These are phyloP conservation scores for Garcia nutans DNA, from an alignment of 345 rosid genomes.

Conservation along the genomic window DNA sequence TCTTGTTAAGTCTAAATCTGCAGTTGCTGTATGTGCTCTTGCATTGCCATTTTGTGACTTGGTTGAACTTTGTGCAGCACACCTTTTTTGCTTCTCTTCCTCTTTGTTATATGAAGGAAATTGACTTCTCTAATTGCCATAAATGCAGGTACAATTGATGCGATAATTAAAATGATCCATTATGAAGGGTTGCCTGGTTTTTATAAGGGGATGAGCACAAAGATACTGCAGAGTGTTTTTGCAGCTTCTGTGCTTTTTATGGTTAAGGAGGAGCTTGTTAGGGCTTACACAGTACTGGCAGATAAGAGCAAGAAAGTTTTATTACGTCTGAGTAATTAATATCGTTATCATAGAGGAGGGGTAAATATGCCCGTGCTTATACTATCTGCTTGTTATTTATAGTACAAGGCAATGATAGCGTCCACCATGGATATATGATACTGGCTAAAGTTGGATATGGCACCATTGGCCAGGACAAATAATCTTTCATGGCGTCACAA, in stretches of 20 bases:
- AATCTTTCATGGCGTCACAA: not conserved
- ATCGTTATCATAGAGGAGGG: not conserved
- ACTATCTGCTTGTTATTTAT: not conserved
- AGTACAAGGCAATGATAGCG: not conserved
- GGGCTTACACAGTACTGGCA: conserved; percentile 43
- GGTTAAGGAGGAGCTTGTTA: conserved; percentile 69
- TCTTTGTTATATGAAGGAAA: not conserved
- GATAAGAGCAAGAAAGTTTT: conserved; percentile 39
- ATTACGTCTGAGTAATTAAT: conserved; percentile 22
- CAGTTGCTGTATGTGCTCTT: not conserved
- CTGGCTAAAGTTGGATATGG: not conserved
- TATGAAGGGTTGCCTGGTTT: conserved; percentile 58
- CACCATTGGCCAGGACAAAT: conserved; percentile 5
- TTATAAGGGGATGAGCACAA: conserved; percentile 78
- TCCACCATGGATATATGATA: not conserved
- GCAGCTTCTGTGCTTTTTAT: conserved; percentile 77
- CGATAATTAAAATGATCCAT: conserved; percentile 59
- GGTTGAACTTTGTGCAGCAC: not conserved
- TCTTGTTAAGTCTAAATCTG: not conserved
- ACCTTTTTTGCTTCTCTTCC: not conserved
- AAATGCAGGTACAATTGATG: conserved; percentile 58
- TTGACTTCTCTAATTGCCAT: conserved; percentile 1
- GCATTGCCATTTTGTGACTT: not conserved
- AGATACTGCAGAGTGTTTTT: conserved; percentile 72
- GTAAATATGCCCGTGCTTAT: not conserved